Conservation (phyloP, 768 basidiomycete species). For the Hemileccinum impolitum region DNA sequence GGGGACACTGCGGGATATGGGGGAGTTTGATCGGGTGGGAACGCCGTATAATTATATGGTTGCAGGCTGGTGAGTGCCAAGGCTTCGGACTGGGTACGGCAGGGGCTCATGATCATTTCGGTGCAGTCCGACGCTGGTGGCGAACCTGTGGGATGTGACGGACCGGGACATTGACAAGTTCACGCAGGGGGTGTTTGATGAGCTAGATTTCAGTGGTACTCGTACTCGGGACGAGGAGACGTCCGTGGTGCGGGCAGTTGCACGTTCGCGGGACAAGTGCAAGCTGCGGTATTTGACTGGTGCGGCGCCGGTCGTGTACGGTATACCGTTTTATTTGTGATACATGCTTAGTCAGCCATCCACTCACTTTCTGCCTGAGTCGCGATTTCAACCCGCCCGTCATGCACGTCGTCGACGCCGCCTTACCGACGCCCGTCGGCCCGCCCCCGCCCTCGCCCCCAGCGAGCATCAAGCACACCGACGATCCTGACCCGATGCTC, state of each 20-base stretch:
- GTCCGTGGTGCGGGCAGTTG: slow-evolving; percentile 75
- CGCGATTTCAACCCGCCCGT: slow-evolving; percentile 38
- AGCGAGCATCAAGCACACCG: slow-evolving; percentile 35
- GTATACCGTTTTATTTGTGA: slow-evolving; percentile 86
- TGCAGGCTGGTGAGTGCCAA: slow-evolving; percentile 82
- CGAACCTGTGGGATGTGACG: slow-evolving; percentile 98
- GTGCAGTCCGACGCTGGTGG: slow-evolving; percentile 82
- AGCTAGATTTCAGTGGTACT: slow-evolving; percentile 36
- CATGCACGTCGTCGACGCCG: slow-evolving; percentile 30
- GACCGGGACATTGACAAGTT: slow-evolving; percentile 96
- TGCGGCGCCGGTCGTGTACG: slow-evolving; percentile 92
- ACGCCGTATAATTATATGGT: slow-evolving; percentile 95
- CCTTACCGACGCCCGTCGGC: slow-evolving; percentile 31
- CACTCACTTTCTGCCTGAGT: slow-evolving; percentile 7
- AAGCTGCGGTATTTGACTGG: slow-evolving; percentile 93
- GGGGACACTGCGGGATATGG: slow-evolving; percentile 82
- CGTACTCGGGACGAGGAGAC: slow-evolving; percentile 13
- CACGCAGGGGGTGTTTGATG: slow-evolving; percentile 77
- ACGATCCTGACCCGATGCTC: background rate
- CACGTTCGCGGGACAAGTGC: slow-evolving; percentile 72
- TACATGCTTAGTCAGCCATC: slow-evolving; percentile 10
- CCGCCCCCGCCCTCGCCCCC: slow-evolving; percentile 58
- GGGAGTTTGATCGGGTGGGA: slow-evolving; percentile 89
- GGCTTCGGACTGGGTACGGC: no score
- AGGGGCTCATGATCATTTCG: slow-evolving; percentile 1